Conservation (phyloP, 2,329 filamentous ascomycete genomes). For the Penicillium decumbens region DNA sequence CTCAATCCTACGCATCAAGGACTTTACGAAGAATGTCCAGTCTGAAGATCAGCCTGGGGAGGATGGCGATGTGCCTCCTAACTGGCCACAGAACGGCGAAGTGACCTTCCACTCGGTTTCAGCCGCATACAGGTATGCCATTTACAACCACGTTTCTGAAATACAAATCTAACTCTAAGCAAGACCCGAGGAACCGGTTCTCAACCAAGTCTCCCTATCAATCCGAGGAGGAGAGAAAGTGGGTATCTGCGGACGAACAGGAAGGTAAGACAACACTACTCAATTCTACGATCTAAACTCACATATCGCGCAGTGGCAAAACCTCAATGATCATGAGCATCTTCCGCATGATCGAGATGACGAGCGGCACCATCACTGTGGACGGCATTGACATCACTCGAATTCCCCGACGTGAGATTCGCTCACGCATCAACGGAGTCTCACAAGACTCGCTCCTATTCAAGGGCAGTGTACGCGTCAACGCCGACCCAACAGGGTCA, state of each 20-base stretch:
- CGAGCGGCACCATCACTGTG: constrained; percentile 39
- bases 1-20: constrained; percentile 52
- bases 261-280: constrained; percentile 26
- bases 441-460: constrained; percentile 45
- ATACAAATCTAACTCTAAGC: constrained; percentile 10
- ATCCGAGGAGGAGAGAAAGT: constrained; percentile 43
- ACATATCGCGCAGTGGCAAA: constrained; percentile 36
- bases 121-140: constrained; percentile 41
- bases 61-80: constrained; percentile 34
- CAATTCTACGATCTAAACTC: not conserved
- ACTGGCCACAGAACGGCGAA: constrained; percentile 43
- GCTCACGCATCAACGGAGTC: constrained; percentile 41
- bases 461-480: constrained; percentile 37
- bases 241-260: constrained; percentile 40
- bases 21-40: constrained; percentile 46
- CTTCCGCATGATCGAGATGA: constrained; percentile 43
- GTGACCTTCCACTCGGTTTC: constrained; percentile 45
- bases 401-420: constrained; percentile 38
- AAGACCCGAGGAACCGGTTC: constrained; percentile 34
- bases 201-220: constrained; percentile 46
- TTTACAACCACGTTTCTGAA: not conserved
- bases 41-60: constrained; percentile 45
- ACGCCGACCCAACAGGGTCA: constrained; percentile 37
- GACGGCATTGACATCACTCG: constrained; percentile 42
- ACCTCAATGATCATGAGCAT: constrained; percentile 41